Percentiles rank a stretch among this genome's conserved stretches.
These are phyloP conservation scores for Trichophaea hybrida DNA, from an alignment of 2,329 filamentous ascomycete genomes.

Conservation along the genomic window DNA sequence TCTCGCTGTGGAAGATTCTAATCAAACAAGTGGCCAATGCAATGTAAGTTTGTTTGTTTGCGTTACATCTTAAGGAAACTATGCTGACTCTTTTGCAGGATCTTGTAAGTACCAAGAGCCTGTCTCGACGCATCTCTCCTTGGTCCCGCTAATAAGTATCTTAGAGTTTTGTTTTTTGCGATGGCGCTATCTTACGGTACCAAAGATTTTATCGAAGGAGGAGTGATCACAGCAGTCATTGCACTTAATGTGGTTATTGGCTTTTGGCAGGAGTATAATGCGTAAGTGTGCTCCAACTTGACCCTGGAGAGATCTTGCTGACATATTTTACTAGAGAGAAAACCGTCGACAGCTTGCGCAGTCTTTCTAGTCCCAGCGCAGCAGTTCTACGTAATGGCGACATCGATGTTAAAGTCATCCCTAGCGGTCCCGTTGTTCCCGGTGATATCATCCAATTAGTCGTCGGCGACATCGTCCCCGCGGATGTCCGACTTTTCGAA, in stretches of 20 bases:
- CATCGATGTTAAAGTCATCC: constrained; percentile 36
- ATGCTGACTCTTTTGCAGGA: constrained; percentile 11
- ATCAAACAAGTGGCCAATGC: constrained; percentile 61
- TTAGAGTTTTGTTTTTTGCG: constrained; percentile 31
- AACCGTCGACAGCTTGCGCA: constrained; percentile 43
- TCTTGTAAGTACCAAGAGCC: constrained; percentile 11
- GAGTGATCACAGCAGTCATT: constrained; percentile 45
- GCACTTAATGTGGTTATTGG: constrained; percentile 44
- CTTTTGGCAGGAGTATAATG: constrained; percentile 46
- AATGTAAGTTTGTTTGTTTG: constrained; percentile 37
- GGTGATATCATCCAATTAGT: constrained; percentile 49
- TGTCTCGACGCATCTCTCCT: neutral
- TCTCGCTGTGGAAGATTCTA: constrained; percentile 58
- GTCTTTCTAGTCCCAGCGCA: constrained; percentile 43
- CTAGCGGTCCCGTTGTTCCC: constrained; percentile 44
- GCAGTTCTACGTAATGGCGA: constrained; percentile 43
- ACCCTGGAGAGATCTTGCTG: neutral
- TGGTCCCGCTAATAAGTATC: neutral
- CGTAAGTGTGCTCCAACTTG: constrained; percentile 25
- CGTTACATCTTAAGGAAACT: neutral
- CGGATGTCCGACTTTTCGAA: constrained; percentile 50
- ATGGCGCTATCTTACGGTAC: constrained; percentile 37
- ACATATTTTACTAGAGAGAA: constrained; percentile 33
- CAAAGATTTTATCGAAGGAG: constrained; percentile 43
- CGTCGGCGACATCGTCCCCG: constrained; percentile 55